Conservation (phyloP, 257 asterid genomes). For the Rubia yunnanensis region DNA sequence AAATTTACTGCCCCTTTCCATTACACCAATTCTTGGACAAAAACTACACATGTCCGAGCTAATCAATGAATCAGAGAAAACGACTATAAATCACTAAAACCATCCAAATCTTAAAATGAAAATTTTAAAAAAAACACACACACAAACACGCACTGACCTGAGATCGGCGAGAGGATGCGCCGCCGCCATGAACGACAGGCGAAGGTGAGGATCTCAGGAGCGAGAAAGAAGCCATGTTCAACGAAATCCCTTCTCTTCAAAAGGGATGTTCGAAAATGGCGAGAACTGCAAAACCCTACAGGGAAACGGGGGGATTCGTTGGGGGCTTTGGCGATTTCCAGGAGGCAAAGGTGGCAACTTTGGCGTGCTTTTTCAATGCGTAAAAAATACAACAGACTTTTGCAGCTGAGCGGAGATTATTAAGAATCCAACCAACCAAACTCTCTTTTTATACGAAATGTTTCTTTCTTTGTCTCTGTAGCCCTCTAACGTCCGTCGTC, state of each 20-base stretch:
- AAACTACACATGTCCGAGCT: background rate
- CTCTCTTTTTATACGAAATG: background rate
- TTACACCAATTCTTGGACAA: background rate
- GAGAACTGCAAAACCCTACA: background rate
- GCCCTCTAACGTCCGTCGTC: constrained; percentile 2
- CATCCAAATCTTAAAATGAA: background rate
- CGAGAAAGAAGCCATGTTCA: constrained; percentile 50
- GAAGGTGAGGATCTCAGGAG: constrained; percentile 50
- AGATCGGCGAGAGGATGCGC: constrained; percentile 19
- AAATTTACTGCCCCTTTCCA: too few species aligned
- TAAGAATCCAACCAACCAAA: constrained; percentile 2
- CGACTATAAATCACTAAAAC: background rate
- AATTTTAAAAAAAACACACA: too few species aligned
- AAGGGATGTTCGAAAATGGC: background rate
- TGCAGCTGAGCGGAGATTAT: constrained; percentile 10
- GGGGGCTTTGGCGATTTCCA: background rate
- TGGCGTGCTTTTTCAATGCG: constrained; percentile 4
- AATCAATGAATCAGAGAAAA: background rate
- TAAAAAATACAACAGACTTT: background rate
- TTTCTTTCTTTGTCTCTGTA: background rate
- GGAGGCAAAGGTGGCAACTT: background rate
- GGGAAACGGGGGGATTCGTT: background rate
- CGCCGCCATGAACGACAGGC: constrained; percentile 16
- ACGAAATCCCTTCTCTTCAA: background rate
- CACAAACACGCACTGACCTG: constrained; percentile 21